phyloP scores from a whole-genome alignment of 371 early-diverging fungal genomes.

The Mortierella sp. region DNA sequence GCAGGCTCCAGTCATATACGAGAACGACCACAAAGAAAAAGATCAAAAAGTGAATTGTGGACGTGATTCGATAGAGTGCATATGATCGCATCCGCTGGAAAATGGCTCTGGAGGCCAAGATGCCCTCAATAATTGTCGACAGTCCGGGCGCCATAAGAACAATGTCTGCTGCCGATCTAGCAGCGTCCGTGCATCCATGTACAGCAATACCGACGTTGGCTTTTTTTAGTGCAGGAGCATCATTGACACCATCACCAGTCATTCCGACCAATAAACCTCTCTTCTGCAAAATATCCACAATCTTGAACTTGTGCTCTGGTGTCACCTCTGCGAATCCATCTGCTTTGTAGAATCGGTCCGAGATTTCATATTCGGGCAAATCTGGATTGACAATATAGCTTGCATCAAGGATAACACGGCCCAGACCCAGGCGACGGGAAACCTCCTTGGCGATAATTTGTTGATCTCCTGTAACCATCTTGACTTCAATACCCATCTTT shows the following conservation, averaged over 20 bases:
- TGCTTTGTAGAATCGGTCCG: slow-evolving; percentile 70
- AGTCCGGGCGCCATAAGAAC: slow-evolving; percentile 91
- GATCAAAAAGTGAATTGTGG: slow-evolving; percentile 92
- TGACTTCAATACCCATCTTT: slow-evolving; percentile 75
- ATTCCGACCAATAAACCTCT: slow-evolving; percentile 85
- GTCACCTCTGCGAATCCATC: slow-evolving; percentile 89
- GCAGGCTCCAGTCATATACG: slow-evolving; percentile 84
- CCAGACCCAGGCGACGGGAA: slow-evolving; percentile 78
- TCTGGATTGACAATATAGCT: slow-evolving; percentile 77
- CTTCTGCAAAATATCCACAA: slow-evolving; percentile 83
- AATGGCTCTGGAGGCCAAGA: slow-evolving; percentile 87
- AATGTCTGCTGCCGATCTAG: slow-evolving; percentile 96
- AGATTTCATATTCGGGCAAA: slow-evolving; percentile 62
- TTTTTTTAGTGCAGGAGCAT: slow-evolving; percentile 92
- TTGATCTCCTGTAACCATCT: slow-evolving; percentile 91
- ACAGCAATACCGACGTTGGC: slow-evolving; percentile 93
- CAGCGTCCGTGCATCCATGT: slow-evolving; percentile 94
- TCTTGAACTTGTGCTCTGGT: slow-evolving; percentile 84
- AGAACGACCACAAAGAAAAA: slow-evolving; percentile 93
- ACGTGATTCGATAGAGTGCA: slow-evolving; percentile 93
- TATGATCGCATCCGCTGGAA: slow-evolving; percentile 95
- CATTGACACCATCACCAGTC: slow-evolving; percentile 92
- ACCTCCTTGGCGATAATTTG: slow-evolving; percentile 86
- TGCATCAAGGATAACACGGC: slow-evolving; percentile 77
- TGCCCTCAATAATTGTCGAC: slow-evolving; percentile 90